Conservation (phyloP, 805 yeast species). For the Wickerhamiella spandovensis region DNA sequence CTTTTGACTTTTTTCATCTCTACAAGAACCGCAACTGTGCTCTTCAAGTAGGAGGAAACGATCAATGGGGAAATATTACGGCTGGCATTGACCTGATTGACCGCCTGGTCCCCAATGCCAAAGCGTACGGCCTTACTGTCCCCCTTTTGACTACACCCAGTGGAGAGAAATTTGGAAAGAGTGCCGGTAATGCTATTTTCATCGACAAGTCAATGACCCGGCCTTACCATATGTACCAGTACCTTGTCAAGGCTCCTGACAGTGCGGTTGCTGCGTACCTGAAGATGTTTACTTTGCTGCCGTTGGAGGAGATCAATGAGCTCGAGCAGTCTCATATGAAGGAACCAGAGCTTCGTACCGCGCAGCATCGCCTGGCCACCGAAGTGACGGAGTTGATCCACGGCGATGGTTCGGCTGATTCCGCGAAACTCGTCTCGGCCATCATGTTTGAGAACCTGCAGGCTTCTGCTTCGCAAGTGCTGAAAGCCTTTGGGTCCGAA, state of each 20-base stretch:
- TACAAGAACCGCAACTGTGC: constrained; percentile 44
- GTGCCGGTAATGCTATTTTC: constrained; percentile 94
- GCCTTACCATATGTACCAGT: constrained; percentile 74
- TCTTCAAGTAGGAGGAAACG: constrained; percentile 86
- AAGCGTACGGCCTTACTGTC: constrained; percentile 62
- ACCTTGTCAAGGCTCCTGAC: constrained; percentile 54
- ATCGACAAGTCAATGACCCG: constrained; percentile 62
- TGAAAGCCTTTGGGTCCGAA: constrained; percentile 45
- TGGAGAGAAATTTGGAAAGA: constrained; percentile 92
- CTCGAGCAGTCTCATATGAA: constrained; percentile 39
- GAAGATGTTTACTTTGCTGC: constrained; percentile 67
- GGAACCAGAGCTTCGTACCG: constrained; percentile 53
- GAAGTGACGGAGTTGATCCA: constrained; percentile 83
- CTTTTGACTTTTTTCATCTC: constrained; percentile 82
- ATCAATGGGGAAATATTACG: constrained; percentile 96
- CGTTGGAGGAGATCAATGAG: constrained; percentile 42
- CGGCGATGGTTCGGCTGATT: constrained; percentile 62
- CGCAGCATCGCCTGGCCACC: constrained; percentile 64
- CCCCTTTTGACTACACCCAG: constrained; percentile 77
- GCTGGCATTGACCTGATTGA: constrained; percentile 86
- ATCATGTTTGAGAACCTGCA: constrained; percentile 50
- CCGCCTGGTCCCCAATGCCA: constrained; percentile 32
- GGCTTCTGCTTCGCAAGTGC: constrained; percentile 33
- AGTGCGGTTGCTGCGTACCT: constrained; percentile 56
- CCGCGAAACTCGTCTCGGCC: constrained; percentile 53